phyloP scores from a whole-genome alignment of 2,329 filamentous ascomycete species.

The Aschersonia sp. region DNA sequence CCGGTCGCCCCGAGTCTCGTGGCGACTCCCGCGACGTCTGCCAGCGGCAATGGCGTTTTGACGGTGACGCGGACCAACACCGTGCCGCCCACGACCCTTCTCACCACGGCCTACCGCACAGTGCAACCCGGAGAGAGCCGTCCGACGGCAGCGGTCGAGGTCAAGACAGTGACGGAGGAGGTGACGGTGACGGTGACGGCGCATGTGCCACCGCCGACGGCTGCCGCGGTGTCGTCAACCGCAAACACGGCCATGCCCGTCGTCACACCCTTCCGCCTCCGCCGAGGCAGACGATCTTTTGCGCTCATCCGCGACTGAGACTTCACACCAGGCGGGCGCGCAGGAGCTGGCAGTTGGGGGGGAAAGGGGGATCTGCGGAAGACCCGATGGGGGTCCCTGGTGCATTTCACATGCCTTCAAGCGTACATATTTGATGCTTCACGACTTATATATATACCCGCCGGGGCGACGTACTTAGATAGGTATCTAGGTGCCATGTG shows the following conservation, averaged over 20 bases:
- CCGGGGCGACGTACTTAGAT: not conserved
- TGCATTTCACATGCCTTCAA: not conserved
- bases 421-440: conserved; percentile 2
- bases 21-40: conserved; percentile 3
- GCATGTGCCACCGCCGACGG: no score
- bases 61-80: conserved; percentile 21
- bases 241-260: no score
- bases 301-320: not conserved
- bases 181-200: conserved; percentile 2
- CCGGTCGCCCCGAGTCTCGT: not conserved
- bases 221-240: no score
- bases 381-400: not conserved
- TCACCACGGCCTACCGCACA: conserved; percentile 22
- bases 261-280: no score
- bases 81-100: conserved; percentile 21
- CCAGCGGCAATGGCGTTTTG: conserved; percentile 5
- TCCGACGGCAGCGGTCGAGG: not conserved
- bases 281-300: not conserved
- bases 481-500: not conserved
- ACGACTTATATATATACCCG: not conserved
- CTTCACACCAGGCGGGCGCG: not conserved
- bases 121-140: conserved; percentile 9
- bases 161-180: not conserved
- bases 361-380: not conserved
- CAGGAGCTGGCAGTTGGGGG: not conserved